Evolutionary conservation across 306 rosid genomes (phyloP), one percentile per base, ranked within the genome.

Genomic region (Pyrus betulifolia): DNA sequence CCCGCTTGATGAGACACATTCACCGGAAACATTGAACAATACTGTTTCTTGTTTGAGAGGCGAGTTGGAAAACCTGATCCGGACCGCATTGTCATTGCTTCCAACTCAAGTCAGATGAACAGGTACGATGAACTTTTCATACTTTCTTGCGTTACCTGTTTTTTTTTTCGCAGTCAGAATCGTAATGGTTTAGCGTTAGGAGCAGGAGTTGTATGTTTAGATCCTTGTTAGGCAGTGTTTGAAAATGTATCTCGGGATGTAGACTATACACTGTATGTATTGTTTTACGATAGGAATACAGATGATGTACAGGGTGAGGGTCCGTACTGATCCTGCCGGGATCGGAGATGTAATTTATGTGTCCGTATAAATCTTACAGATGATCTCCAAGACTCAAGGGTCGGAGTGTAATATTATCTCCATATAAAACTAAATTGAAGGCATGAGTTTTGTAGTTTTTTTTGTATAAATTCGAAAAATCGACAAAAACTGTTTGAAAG

Each of bases 31-130:
- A 30, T 78, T 96, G 75, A 86, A 85, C 82, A 87, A 87, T 74
- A 65, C 91, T 25, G 82, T 88, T 52, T 79, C 83, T 71, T 31
- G 84, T 69, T 80, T 92, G 86, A 88, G 75, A 79, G 82, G 78
- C 81, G 86, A 82, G 81, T 81, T 91, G 82, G 85, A 73, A 74
- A 82, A 57, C 78, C 78, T 84, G 82, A 80, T 92, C 72, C 89
- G 80, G 77, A 74, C 86, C 35, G 86, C 89, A 18, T 73, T 91
- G 79, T 45, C 92, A 1, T 82, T 61, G 35, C 81, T 85, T 54
- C 77, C 82, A n/a, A 22, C 51, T 21, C 46, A 51, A 11, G 67
- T 45, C 3, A 25, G 82, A 61, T 81, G 81, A 82, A 69, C 9
- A 27, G 67, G 21, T 19, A 27, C 4, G 63, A 58, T 61, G 21